Evolutionary conservation across 179 eudicot genomes (phyloP).

Genomic region (Beta corolliflora): DNA sequence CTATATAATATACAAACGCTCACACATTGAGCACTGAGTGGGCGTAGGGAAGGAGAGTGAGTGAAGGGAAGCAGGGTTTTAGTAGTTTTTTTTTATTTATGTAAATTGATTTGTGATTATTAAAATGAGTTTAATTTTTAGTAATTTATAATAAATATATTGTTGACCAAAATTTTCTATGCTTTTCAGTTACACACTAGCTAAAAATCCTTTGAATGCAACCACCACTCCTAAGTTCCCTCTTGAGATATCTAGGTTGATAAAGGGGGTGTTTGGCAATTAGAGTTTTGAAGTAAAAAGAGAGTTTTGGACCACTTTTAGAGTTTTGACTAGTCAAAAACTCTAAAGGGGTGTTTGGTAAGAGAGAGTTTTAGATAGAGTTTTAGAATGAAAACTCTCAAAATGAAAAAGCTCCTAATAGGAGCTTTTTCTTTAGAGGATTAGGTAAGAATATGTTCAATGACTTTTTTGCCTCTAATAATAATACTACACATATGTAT

Average conservation of each 20-base stretch:
- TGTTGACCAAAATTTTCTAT: constrained; percentile 11
- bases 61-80: constrained; percentile 23
- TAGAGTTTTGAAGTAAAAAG: no score
- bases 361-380: no score
- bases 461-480: no score
- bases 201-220: not conserved
- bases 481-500: no score
- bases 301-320: no score
- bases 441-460: no score
- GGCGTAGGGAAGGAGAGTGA: not conserved
- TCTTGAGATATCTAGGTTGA: not conserved
- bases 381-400: no score
- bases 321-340: no score
- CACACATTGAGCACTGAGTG: constrained; percentile 25
- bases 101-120: not conserved
- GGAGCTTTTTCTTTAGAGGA: no score
- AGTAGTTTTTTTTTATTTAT: not conserved
- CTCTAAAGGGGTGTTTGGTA: no score
- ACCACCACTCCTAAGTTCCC: constrained; percentile 22
- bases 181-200: constrained; percentile 17
- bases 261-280: no score
- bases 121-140: not conserved
- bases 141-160: constrained; percentile 13
- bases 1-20: not conserved
- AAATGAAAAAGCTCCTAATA: no score